A percentile compares a stretch with the other conserved stretches of the same genome.
Conservation (phyloP, 75 land plant species). For the Azolla pinnata region DNA sequence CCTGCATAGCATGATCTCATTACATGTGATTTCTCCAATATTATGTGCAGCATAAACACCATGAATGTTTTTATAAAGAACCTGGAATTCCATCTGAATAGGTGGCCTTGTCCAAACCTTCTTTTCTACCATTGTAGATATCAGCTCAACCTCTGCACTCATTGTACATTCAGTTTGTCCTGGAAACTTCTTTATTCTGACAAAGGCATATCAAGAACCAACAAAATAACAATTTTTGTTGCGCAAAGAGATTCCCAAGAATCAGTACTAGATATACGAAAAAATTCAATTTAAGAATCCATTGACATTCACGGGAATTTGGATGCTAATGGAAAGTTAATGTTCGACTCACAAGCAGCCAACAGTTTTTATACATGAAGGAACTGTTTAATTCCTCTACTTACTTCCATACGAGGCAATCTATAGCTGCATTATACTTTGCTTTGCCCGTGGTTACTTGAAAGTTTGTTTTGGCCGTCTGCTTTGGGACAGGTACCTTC, state of each 20-base stretch:
- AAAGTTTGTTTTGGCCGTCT: slow-evolving; percentile 93
- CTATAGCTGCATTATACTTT: slow-evolving; percentile 87
- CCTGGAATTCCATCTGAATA: slow-evolving; percentile 99
- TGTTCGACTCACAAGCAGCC: too few species aligned
- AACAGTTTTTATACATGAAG: too few species aligned
- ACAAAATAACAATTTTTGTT: too few species aligned
- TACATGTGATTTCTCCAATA: background rate
- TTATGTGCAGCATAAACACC: background rate
- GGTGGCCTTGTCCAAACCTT: slow-evolving; percentile 94
- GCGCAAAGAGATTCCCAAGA: too few species aligned
- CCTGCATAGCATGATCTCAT: slow-evolving; percentile 33
- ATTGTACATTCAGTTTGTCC: slow-evolving; percentile 97
- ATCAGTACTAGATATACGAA: too few species aligned
- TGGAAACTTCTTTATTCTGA: slow-evolving; percentile 93
- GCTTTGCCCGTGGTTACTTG: slow-evolving; percentile 96
- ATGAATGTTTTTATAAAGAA: slow-evolving; percentile 6
- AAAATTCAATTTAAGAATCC: too few species aligned
- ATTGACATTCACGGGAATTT: too few species aligned
- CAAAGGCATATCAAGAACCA: slow-evolving; percentile 7
- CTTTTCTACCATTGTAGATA: slow-evolving; percentile 93
- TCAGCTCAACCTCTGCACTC: slow-evolving; percentile 98
- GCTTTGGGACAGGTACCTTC: slow-evolving; percentile 95
- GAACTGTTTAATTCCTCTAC: too few species aligned
- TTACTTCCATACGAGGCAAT: slow-evolving; percentile 98
- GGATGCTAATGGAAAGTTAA: too few species aligned